Conservation (phyloP, 306 rosid genomes). For the Corylus avellana region DNA sequence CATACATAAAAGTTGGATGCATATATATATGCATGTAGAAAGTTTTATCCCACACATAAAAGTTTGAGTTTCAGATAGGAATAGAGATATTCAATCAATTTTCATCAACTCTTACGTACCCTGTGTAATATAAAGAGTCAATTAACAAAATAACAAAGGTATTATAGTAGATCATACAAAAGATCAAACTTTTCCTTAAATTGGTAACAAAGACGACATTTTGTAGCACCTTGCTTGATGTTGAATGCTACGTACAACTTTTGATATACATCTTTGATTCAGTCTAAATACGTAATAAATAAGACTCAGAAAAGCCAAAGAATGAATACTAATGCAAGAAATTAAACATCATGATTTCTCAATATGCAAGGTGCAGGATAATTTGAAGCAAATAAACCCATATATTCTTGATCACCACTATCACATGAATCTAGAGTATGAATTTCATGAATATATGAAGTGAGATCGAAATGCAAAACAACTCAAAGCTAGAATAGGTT, state of each 20-base stretch:
- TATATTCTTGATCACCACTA: neutral
- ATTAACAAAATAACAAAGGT: neutral
- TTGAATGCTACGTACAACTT: neutral
- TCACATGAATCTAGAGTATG: neutral
- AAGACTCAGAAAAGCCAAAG: neutral
- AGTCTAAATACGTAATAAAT: neutral
- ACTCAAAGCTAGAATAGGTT: neutral
- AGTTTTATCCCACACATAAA: neutral
- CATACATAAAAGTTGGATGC: neutral
- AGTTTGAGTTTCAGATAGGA: neutral
- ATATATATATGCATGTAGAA: neutral
- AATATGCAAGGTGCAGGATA: conserved; percentile 6
- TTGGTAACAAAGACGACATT: neutral
- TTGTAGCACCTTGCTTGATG: neutral
- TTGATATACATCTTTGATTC: neutral
- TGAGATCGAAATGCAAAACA: conserved; percentile 22
- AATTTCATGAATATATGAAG: neutral
- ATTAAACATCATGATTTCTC: conserved; percentile 8
- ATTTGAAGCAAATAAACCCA: conserved; percentile 4
- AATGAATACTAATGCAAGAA: conserved; percentile 21
- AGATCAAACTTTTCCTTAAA: too few species aligned
- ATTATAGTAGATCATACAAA: neutral
- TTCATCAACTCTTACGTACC: neutral
- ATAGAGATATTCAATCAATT: neutral
- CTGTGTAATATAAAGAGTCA: neutral